Evolutionary conservation across 768 basidiomycete genomes (phyloP).

Genomic region (Rhodotorula babjevae): DNA sequence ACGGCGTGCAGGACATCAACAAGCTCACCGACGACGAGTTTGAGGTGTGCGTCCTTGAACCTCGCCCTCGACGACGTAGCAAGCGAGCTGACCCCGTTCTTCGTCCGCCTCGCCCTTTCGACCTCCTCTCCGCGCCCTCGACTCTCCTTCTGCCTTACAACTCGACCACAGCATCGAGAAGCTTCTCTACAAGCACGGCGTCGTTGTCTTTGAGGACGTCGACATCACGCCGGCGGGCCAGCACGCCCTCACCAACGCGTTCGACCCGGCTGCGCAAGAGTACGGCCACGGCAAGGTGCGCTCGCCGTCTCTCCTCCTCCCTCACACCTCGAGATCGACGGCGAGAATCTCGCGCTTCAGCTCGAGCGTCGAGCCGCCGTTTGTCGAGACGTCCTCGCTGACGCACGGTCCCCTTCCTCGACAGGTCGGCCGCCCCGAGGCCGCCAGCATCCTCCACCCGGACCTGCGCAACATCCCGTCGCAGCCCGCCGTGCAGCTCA

Average conservation of each 20-base stretch:
- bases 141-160: not conserved
- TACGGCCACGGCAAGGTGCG: conserved; percentile 34
- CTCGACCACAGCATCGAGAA: conserved; percentile 18
- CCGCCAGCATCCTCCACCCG: conserved; percentile 53
- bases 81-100: not conserved
- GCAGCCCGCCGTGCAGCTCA: conserved; percentile 77
- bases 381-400: not conserved
- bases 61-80: too few relatives aligned
- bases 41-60: not conserved
- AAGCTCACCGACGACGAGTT: conserved; percentile 17
- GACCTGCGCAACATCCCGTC: conserved; percentile 86
- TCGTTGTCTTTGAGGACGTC: conserved; percentile 39
- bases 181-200: conserved; percentile 39
- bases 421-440: not conserved
- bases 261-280: conserved; percentile 31
- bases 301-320: not conserved
- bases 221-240: conserved; percentile 28
- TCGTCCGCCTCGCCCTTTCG: not conserved
- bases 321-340: too few relatives aligned
- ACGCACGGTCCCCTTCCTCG: not conserved
- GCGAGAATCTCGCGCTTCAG: too few relatives aligned
- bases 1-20: conserved; percentile 33
- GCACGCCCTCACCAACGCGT: conserved; percentile 29
- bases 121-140: too few relatives aligned
- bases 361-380: too few relatives aligned